These are phyloP conservation scores for Mucor sp. DNA, from an alignment of 371 early-diverging fungal species.

Conservation along the genomic window DNA sequence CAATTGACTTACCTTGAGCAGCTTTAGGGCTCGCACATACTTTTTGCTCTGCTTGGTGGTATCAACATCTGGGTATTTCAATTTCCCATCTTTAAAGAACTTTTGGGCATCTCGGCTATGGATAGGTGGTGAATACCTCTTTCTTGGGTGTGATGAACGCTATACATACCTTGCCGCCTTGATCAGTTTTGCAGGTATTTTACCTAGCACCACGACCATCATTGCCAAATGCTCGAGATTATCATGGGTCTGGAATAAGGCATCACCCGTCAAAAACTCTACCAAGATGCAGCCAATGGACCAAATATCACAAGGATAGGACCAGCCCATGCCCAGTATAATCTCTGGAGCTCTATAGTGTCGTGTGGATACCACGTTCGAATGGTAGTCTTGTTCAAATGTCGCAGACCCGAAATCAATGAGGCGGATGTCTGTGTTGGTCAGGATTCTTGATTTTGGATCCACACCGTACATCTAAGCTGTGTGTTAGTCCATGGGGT, in stretches of 20 bases:
- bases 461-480: slow-evolving; percentile 18
- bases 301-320: slow-evolving; percentile 97
- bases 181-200: slow-evolving; percentile 22
- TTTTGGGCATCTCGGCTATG: slow-evolving; percentile 54
- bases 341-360: slow-evolving; percentile 98
- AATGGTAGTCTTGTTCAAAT: slow-evolving; percentile 93
- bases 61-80: slow-evolving; percentile 69
- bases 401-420: slow-evolving; percentile 98
- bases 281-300: slow-evolving; percentile 95
- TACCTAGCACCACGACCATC: slow-evolving; percentile 71
- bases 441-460: slow-evolving; percentile 54
- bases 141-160: not conserved
- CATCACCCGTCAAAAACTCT: slow-evolving; percentile 93
- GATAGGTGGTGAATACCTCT: not conserved
- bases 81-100: slow-evolving; percentile 57
- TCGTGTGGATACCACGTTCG: slow-evolving; percentile 86
- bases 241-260: slow-evolving; percentile 93
- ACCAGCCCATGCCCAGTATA: slow-evolving; percentile 90
- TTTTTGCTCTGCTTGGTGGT: slow-evolving; percentile 67
- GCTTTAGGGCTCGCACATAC: slow-evolving; percentile 65
- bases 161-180: slow-evolving; percentile 17
- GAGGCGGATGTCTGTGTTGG: slow-evolving; percentile 78
- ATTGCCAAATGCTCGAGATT: slow-evolving; percentile 78
- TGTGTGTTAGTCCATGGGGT: not conserved
- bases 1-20: slow-evolving; percentile 51